Base-by-base conservation (phyloP, 176 grass and related monocot genomes). In the Bothriochloa decipiens region DNA sequence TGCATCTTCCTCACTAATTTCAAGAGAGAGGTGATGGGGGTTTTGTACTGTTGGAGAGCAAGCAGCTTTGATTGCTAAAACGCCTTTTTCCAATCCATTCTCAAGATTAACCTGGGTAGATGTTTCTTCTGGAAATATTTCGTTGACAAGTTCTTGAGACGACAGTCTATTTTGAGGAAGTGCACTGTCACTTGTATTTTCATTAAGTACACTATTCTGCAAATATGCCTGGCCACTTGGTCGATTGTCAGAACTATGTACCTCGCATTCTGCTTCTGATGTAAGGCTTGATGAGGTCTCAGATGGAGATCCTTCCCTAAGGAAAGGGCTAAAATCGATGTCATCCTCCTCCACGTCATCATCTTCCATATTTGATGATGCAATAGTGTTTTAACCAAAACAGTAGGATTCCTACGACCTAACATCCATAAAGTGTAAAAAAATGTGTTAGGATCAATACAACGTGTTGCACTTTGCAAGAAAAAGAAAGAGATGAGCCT, bases 341-440 rank as follows among this genome's bases (percentile, higher is more conserved):
- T 96, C 96, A 81, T 98, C 93, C 2, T 95, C 96, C 61, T 95
- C 91, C 65, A 93, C 53, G 1, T 90, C 96, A 77, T 97, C 92
- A 65, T 95, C 89, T 81, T 93, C 92, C 92, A 95, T 98, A 87
- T 55, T 70, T 40, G 68, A 82, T 45, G 66, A 52, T 23, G 20
- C 65, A 70, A 81, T 41, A 20, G 29, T 41, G 62, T 28, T 67
- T 81, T 39, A 55, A 42, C 32, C 17, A 41, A 85, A 81, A 71
- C 13, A 45, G 42, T 28, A 65, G 41, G 61, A 77, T 64, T 41
- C 40, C 36, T 61, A 63, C 75, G 80, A 41, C 40, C 79, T 79
- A 49, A 0, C 27, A 83, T 23, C 55, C 39, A 85, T 69, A n/a
- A 85, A 55, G 71, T 83, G 74, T 73, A 67, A 72, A 78, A 26